Evolutionary conservation across 805 yeast species (phyloP), one percentile per base, ranked within the genome.

Genomic region (Yarrowia porcina): DNA sequence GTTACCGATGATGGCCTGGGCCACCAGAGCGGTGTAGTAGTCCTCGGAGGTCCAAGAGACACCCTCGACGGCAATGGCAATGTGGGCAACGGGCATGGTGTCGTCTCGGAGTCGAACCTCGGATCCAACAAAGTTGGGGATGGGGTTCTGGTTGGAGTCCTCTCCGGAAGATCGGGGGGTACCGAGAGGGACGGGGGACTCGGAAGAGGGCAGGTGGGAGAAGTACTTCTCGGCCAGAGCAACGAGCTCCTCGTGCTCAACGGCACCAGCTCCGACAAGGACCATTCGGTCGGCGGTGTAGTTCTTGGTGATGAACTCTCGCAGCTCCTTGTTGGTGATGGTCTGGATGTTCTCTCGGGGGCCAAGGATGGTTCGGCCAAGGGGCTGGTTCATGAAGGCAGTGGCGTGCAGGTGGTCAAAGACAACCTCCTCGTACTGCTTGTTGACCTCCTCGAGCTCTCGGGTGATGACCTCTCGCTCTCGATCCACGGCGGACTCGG

Each of bases 221-320:
- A 94, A 94, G 71, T 84, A 82, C 72, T 83, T 79, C 67, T 86
- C 81, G 3, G 97, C 98, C 65, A 85, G 80, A 66, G 79, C 71
- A 25, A 91, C 96, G 63, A 94, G 82, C 66, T 87, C 85, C 8
- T 86, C 88, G 76, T 94, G 99, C 69, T 90, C 84, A 23, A 94
- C 96, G 47, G 92, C 87, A 21, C 99, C 99, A 1, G 96, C 70
- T 42, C 97, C 98, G 41, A 92, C 96, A n/a, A 94, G 80, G 1
- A 94, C 98, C 98, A 94, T 94, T 71, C 98, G 81, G 76, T 94
- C 97, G 42, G 97, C 96, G 71, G 88, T 89, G 77, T 94, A 94
- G 78, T 94, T 94, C 42, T 87, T 84, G 33, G 81, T 77, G 70
- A 94, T 94, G 75, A 92, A 94, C 68, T 83, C 80, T 63, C 83